Conservation (phyloP, 192 early-diverging fungal genomes). For the Coemansia guatemalensis region DNA sequence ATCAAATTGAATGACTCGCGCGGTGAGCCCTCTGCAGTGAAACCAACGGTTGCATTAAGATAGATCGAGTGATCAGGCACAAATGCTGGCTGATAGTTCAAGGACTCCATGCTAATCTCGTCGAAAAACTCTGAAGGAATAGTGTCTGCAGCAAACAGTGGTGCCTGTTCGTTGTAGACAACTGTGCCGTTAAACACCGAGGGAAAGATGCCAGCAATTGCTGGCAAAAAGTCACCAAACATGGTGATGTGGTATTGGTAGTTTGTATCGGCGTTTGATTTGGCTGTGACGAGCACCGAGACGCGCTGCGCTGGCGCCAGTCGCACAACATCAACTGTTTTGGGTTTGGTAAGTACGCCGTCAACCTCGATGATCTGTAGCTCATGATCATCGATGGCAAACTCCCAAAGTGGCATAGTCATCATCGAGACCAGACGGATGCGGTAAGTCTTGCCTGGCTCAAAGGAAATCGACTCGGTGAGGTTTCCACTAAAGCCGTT, state of each 20-base stretch:
- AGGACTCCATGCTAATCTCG: slow-evolving; percentile 56
- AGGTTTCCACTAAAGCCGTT: slow-evolving; percentile 53
- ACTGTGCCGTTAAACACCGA: slow-evolving; percentile 56
- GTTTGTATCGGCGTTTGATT: slow-evolving; percentile 56
- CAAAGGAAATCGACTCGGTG: slow-evolving; percentile 58
- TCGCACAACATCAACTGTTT: slow-evolving; percentile 55
- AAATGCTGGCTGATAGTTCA: slow-evolving; percentile 47
- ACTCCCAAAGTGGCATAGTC: slow-evolving; percentile 66
- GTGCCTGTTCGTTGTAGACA: slow-evolving; percentile 38
- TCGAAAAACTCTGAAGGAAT: slow-evolving; percentile 37
- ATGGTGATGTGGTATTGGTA: slow-evolving; percentile 72
- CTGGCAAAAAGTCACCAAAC: slow-evolving; percentile 66
- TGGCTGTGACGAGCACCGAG: slow-evolving; percentile 77
- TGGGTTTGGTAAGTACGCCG: slow-evolving; percentile 63
- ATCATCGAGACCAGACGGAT: slow-evolving; percentile 78
- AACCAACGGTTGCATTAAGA: slow-evolving; percentile 61
- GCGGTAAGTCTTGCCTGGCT: slow-evolving; percentile 76
- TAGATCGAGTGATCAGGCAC: slow-evolving; percentile 51
- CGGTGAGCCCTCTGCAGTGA: slow-evolving; percentile 62
- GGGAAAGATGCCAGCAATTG: slow-evolving; percentile 53
- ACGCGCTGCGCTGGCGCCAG: slow-evolving; percentile 73
- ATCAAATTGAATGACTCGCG: slow-evolving; percentile 74
- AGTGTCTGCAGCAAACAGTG: slow-evolving; percentile 5
- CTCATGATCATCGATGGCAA: slow-evolving; percentile 76
- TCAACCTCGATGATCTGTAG: slow-evolving; percentile 79